Evolutionary conservation across 345 rosid genomes (phyloP), one percentile per base, ranked within the genome.

Genomic region (Carallia brachiata): DNA sequence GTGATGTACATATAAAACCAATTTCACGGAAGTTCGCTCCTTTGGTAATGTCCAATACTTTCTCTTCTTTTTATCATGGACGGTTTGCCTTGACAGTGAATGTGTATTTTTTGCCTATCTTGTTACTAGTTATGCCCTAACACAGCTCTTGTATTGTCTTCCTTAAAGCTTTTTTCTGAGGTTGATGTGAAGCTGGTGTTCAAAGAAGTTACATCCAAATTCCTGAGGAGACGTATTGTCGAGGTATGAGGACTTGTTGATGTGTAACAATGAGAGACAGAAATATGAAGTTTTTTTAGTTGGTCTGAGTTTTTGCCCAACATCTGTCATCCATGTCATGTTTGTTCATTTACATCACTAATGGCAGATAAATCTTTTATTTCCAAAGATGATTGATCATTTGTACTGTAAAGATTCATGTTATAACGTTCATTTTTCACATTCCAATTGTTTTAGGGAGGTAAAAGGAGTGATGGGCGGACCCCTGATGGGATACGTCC

Each of bases 111-210:
- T 17, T 64, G 8, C 40, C 28, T 32, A 27, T 56, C 53, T 52
- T 73, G 40, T 58, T 62, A 54, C 54, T 34, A 19, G 64, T 55
- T 61, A 57, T 67, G 48, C 74, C 63, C 54, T 76, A 70, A 75
- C 60, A 37, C 61, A 52, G 39, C 47, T 52, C 36, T 69, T 52
- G 76, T 50, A 62, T 79, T 84, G 9, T 67, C 69, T 58, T 68
- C 67, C 68, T 61, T 62, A 68, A 44, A 92, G 98, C 73, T 85
- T 82, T 92, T 83, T 76, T 79, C 89, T 13, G 99, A 95, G 87
- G 96, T 92, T 55, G 99, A 95, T 84, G 99, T 92, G 84, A 95
- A 95, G 88, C 85, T 95, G 75, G 99, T 92, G 63, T 95, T 92
- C 76, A 95, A 95, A 82, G 97, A 95, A 73, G 97, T 95, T 69